These are phyloP conservation scores for Microbotryum intermedium DNA, from an alignment of 1,284 basidiomycete genomes.

Conservation along the genomic window DNA sequence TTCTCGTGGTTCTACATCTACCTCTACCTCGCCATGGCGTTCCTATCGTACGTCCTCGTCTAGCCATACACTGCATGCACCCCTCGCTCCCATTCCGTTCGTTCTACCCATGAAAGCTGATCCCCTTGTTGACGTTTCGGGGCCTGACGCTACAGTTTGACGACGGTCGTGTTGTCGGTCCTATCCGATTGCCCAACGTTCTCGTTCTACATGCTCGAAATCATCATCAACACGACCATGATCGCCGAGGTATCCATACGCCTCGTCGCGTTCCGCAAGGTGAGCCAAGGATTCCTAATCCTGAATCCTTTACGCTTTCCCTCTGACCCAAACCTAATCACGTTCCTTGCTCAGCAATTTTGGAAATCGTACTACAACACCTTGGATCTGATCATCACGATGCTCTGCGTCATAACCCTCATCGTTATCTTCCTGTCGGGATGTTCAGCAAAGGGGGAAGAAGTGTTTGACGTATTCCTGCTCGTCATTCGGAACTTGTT, in stretches of 20 bases:
- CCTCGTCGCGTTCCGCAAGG: conserved; percentile 79
- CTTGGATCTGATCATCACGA: conserved; percentile 71
- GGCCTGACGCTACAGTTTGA: conserved; percentile 42
- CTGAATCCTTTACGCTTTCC: neutral
- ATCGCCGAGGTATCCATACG: conserved; percentile 80
- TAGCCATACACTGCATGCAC: conserved; percentile 3
- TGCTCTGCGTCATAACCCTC: conserved; percentile 77
- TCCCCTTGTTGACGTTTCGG: neutral
- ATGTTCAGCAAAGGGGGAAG: conserved; percentile 75
- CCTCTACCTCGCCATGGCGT: conserved; percentile 82
- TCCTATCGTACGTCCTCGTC: conserved; percentile 48
- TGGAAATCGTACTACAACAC: conserved; percentile 73
- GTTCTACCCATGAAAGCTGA: neutral
- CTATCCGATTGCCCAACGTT: conserved; percentile 43
- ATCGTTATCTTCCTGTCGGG: conserved; percentile 73
- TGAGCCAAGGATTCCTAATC: conserved; percentile 42
- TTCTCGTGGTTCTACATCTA: conserved; percentile 53
- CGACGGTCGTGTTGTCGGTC: conserved; percentile 80
- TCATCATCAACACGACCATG: conserved; percentile 85
- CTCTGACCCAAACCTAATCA: neutral
- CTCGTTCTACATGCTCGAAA: conserved; percentile 79
- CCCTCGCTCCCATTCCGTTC: conserved; percentile 1
- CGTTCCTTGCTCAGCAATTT: conserved; percentile 63
- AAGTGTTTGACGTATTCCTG: conserved; percentile 78
- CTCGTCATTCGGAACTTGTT: conserved; percentile 82